phyloP scores from a whole-genome alignment of 2,329 filamentous ascomycete genomes.

The Cladophialophora exuberans region DNA sequence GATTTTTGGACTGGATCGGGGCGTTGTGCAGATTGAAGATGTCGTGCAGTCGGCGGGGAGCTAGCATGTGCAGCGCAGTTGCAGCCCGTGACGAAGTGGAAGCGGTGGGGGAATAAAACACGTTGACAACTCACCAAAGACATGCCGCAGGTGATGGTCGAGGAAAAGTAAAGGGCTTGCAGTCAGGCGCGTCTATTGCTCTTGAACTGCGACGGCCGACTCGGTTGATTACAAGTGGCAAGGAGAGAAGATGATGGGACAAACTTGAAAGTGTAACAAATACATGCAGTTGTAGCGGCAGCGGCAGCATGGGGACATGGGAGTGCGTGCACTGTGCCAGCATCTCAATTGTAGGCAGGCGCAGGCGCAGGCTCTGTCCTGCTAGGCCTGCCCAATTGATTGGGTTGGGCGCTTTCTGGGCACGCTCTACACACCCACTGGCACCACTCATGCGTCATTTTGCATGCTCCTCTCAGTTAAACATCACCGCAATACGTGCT shows the following conservation, averaged over 20 bases:
- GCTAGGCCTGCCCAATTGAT: too few relatives aligned
- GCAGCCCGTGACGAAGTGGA: slow-evolving; percentile 10
- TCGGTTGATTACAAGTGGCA: slow-evolving; percentile 14
- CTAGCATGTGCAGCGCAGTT: slow-evolving; percentile 27
- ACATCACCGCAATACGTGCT: background rate
- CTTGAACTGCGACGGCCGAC: slow-evolving; percentile 8
- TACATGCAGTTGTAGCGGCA: too few relatives aligned
- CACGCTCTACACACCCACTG: too few relatives aligned
- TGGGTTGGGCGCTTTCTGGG: slow-evolving; percentile 4
- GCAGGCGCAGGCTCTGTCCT: too few relatives aligned
- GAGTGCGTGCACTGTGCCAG: too few relatives aligned
- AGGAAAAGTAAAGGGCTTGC: background rate
- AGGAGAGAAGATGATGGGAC: slow-evolving; percentile 19
- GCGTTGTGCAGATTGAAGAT: slow-evolving; percentile 2
- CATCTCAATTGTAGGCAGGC: too few relatives aligned
- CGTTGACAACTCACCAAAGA: slow-evolving; percentile 25
- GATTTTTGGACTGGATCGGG: slow-evolving; percentile 1
- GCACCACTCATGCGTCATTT: slow-evolving; percentile 1
- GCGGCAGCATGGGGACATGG: too few relatives aligned
- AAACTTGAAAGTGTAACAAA: slow-evolving; percentile 8
- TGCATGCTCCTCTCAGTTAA: background rate
- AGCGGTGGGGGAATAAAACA: slow-evolving; percentile 23
- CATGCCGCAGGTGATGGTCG: slow-evolving; percentile 17
- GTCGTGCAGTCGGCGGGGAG: slow-evolving; percentile 18
- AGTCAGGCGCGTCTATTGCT: slow-evolving; percentile 15